Evolutionary conservation across 257 asterid species (phyloP).

Genomic region (Petunia axillaris): DNA sequence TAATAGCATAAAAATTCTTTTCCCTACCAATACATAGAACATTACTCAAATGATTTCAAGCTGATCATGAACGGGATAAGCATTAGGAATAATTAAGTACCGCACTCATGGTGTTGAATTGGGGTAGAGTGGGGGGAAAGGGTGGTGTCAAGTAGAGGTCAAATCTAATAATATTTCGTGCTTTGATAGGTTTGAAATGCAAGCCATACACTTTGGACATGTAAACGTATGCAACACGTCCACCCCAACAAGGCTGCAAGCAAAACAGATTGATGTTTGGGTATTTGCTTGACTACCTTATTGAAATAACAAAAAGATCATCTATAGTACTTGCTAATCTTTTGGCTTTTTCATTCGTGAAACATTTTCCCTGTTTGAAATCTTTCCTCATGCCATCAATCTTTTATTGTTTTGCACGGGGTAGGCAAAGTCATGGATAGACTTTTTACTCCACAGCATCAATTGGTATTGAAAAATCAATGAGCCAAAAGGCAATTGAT

Average conservation of each 20-base stretch:
- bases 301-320: background rate
- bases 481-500: constrained; percentile 23
- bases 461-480: constrained; percentile 27
- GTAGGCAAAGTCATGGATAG: constrained; percentile 25
- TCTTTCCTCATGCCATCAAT: constrained; percentile 5
- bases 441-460: constrained; percentile 33
- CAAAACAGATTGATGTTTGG: constrained; percentile 24
- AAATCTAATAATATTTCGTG: constrained; percentile 25
- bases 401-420: background rate
- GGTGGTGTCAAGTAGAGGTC: constrained; percentile 26
- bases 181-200: constrained; percentile 16
- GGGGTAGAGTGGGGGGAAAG: background rate
- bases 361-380: background rate
- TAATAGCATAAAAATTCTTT: no score
- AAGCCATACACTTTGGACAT: constrained; percentile 16
- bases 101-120: background rate
- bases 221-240: constrained; percentile 24
- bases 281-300: background rate
- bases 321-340: background rate
- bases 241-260: constrained; percentile 16
- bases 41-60: no score
- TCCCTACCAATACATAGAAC: no score
- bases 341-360: background rate
- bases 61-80: background rate
- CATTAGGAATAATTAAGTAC: background rate